These are phyloP conservation scores for Coix lacrymajobi DNA, from an alignment of 176 grass and related monocot species.

Conservation along the genomic window DNA sequence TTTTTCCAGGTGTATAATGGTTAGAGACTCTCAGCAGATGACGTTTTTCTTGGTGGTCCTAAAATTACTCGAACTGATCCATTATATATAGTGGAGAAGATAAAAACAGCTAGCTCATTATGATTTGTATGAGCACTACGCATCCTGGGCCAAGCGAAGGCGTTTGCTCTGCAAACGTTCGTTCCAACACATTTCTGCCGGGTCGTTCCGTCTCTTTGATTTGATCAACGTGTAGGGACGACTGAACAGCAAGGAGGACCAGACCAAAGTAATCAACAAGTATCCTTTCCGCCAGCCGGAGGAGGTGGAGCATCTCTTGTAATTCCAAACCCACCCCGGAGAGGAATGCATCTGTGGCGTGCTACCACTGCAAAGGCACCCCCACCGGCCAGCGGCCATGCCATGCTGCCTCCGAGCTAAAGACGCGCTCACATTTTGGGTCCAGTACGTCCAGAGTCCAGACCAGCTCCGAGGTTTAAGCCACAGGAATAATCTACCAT, in stretches of 20 bases:
- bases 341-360: conserved; percentile 1
- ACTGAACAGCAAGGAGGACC: neutral
- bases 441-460: neutral
- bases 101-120: no score
- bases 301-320: conserved; percentile 9
- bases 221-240: no score
- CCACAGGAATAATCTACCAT: conserved; percentile 15
- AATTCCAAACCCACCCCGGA: neutral
- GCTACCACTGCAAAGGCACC: neutral
- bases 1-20: no score
- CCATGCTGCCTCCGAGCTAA: neutral
- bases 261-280: neutral
- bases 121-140: no score
- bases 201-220: no score
- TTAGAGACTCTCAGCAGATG: no score
- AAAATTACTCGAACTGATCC: no score
- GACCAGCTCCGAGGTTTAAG: neutral
- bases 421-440: neutral
- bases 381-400: neutral
- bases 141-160: no score
- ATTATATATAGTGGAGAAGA: no score
- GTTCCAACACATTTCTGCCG: no score
- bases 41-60: no score
- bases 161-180: no score
- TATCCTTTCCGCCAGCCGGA: neutral